Evolutionary conservation across 108 stramenopile species (phyloP).

Genomic region (Epithemia pelagica): DNA sequence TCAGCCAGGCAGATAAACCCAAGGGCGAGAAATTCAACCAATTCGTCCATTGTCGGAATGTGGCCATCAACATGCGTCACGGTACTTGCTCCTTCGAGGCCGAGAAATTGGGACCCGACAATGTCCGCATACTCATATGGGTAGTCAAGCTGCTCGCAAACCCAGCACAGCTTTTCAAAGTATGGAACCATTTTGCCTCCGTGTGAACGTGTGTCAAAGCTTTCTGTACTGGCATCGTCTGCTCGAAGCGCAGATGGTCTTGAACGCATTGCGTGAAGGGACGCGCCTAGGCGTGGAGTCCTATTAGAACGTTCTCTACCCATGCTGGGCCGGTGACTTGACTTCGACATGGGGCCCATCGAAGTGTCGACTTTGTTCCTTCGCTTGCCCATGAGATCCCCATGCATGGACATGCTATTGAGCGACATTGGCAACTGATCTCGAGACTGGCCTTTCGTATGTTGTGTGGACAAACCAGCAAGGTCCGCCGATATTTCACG

Average conservation of each 20-base stretch:
- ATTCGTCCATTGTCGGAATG: constrained; percentile 26
- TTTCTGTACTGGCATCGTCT: constrained; percentile 5
- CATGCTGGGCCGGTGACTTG: neutral
- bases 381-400: neutral
- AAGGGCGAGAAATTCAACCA: constrained; percentile 49
- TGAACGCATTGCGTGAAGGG: neutral
- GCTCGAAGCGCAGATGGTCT: neutral
- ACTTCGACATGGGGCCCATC: neutral
- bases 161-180: constrained; percentile 31
- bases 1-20: constrained; percentile 49
- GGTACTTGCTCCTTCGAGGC: constrained; percentile 18
- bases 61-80: constrained; percentile 17
- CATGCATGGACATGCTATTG: neutral
- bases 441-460: neutral
- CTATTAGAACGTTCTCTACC: neutral
- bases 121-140: constrained; percentile 51
- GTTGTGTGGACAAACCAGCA: neutral
- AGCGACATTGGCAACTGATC: neutral
- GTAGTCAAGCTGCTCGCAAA: constrained; percentile 52
- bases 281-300: neutral
- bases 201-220: neutral
- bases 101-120: constrained; percentile 30
- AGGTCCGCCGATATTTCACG: neutral
- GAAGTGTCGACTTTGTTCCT: neutral
- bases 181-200: constrained; percentile 11